phyloP scores from a whole-genome alignment of 306 rosid genomes.

The Medicago lupulina region DNA sequence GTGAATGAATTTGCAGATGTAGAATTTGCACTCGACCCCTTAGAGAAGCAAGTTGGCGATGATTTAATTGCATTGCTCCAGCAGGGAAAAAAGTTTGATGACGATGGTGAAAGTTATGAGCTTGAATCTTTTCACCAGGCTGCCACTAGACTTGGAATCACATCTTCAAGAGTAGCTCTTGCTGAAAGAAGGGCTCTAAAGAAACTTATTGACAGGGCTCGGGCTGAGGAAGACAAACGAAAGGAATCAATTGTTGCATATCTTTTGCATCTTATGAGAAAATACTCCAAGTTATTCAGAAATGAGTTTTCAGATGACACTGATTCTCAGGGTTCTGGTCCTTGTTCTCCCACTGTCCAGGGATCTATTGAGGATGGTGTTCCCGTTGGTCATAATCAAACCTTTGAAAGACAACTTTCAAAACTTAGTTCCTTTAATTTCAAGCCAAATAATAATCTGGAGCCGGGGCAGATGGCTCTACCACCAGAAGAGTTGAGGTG shows the following conservation, averaged over 20 bases:
- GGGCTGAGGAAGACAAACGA: conserved; percentile 92
- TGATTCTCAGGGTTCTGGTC: conserved; percentile 95
- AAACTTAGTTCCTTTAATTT: conserved; percentile 75
- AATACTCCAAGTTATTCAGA: conserved; percentile 93
- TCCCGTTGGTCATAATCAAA: conserved; percentile 59
- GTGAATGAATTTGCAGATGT: conserved; percentile 67
- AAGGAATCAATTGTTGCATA: conserved; percentile 95
- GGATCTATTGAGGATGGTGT: conserved; percentile 67
- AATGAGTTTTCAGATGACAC: conserved; percentile 86
- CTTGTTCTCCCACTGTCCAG: conserved; percentile 93
- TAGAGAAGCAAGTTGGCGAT: conserved; percentile 91
- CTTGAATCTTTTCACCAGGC: conserved; percentile 97
- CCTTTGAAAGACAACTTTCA: conserved; percentile 83
- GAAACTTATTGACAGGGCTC: conserved; percentile 90
- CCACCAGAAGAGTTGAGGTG: conserved; percentile 99
- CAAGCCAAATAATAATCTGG: conserved; percentile 58
- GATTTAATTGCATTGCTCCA: conserved; percentile 82
- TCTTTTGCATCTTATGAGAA: conserved; percentile 94
- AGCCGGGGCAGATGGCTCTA: conserved; percentile 67
- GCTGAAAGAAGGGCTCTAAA: conserved; percentile 95
- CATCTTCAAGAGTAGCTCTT: conserved; percentile 95
- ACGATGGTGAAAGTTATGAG: conserved; percentile 72
- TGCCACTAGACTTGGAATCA: conserved; percentile 85
- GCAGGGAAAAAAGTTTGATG: conserved; percentile 81
- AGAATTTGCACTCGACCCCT: conserved; percentile 73